phyloP scores from a whole-genome alignment of 2,329 filamentous ascomycete genomes.

The Aspergillus sp. region DNA sequence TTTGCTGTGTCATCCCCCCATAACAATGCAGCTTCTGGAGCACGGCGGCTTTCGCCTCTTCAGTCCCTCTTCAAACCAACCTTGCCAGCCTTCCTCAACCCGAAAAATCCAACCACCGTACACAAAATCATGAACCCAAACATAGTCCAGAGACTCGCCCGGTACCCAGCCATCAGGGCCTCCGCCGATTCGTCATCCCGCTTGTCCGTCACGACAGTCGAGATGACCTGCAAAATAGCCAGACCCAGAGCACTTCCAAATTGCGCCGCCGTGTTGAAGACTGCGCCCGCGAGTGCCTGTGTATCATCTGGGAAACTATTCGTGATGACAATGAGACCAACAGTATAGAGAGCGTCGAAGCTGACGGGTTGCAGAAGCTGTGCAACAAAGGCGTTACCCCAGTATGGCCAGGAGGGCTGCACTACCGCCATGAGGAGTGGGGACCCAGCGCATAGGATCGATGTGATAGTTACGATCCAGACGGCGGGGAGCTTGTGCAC shows the following conservation, averaged over 20 bases:
- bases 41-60: background rate
- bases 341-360: background rate
- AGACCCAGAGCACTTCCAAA: conserved; percentile 58
- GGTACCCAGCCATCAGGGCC: conserved; percentile 56
- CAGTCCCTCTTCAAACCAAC: conserved; percentile 54
- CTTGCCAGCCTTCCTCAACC: conserved; percentile 51
- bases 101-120: conserved; percentile 42
- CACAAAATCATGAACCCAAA: conserved; percentile 52
- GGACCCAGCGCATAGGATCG: conserved; percentile 38
- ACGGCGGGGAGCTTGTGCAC: conserved; percentile 43
- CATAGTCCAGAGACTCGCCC: conserved; percentile 59
- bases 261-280: conserved; percentile 62
- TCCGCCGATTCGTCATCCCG: conserved; percentile 17
- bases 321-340: conserved; percentile 56
- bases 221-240: conserved; percentile 49
- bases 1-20: too few species aligned
- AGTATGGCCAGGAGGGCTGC: conserved; percentile 41
- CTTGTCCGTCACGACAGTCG: conserved; percentile 33
- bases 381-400: conserved; percentile 42
- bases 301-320: conserved; percentile 59
- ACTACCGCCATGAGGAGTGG: conserved; percentile 54
- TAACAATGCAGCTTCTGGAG: background rate
- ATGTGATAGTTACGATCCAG: conserved; percentile 40
- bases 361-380: conserved; percentile 4
- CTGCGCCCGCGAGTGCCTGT: conserved; percentile 62